A percentile compares a stretch with the other conserved stretches of the same genome.
phyloP scores from a whole-genome alignment of 768 basidiomycete species.

The Neoboletus subvelutipes region DNA sequence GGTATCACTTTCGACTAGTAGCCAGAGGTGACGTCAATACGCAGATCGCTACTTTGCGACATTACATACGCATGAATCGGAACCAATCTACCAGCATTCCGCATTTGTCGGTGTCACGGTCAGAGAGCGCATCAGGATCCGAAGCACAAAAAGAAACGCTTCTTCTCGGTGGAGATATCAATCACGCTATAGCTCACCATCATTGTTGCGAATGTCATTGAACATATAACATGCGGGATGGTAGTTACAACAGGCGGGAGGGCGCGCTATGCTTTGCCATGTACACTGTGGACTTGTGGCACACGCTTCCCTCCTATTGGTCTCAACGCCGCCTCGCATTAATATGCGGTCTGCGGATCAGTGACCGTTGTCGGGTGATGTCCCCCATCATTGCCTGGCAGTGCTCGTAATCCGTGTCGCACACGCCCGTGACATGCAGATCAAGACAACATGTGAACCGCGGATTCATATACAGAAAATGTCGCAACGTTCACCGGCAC shows the following conservation, averaged over 20 bases:
- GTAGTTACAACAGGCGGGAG: background rate
- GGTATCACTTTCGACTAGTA: too few species aligned
- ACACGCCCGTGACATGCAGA: background rate
- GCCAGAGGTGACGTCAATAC: background rate
- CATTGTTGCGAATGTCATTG: background rate
- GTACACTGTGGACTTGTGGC: background rate
- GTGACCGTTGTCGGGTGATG: background rate
- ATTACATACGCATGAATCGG: background rate
- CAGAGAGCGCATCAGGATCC: background rate
- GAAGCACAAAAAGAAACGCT: background rate
- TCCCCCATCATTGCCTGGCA: background rate
- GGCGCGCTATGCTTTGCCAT: background rate
- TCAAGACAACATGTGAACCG: constrained; percentile 42
- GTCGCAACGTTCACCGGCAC: constrained; percentile 86
- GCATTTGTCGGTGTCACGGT: background rate
- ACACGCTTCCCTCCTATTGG: background rate
- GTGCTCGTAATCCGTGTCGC: background rate
- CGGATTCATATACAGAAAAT: constrained; percentile 69
- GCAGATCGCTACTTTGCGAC: background rate
- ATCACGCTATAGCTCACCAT: background rate
- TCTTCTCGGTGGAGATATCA: background rate
- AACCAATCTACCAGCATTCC: background rate
- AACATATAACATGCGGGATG: background rate
- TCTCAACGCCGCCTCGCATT: background rate
- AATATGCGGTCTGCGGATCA: background rate